Base-by-base conservation (phyloP, 2,329 filamentous ascomycete species). In the Nectriaceae sp. region DNA sequence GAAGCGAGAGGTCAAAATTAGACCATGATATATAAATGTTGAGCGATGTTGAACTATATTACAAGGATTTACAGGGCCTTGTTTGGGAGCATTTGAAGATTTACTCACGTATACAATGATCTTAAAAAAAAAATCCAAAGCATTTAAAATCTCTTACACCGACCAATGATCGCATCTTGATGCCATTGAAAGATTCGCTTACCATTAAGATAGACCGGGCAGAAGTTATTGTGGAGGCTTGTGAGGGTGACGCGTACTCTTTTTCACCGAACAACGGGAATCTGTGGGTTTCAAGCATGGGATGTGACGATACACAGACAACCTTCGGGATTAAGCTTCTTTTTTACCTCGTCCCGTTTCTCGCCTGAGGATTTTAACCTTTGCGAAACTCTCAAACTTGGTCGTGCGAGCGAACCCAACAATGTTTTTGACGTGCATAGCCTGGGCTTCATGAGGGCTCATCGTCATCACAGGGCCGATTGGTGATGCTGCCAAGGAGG, bases 11-110 rank as follows among this genome's bases (percentile, higher is more conserved):
- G 50, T 47, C 49, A 36, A 50, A 24, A 48, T 42, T 26, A 26
- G 46, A 41, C 46, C 38, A n/a, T 46, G 47, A 52, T 48, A 49
- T n/a, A n/a, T 50, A 38, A 44, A 21, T 61, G 45, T 46, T 43
- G 45, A 53, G 56, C 43, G 60, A 57, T 62, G 60, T 61, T 61
- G 59, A 50, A 48, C 40, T 47, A 53, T 41, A 45, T 61, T 54
- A 47, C 52, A 49, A 51, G 42, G 44, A 48, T 54, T 50, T 49
- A 24, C 46, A 49, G 49, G 56, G 49, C 47, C 51, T 36, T 36
- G 10, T 21, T 37, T 54, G 38, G 47, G 56, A 50, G 49, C 41
- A 44, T 45, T 47, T 51, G 55, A 54, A 35, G 39, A 19, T 56
- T 50, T 45, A 56, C 48, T 55, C 53, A 60, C 50, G 29, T 44